Evolutionary conservation across 2,329 filamentous ascomycete species (phyloP).

Genomic region (Ophiostoma triangulosporum): DNA sequence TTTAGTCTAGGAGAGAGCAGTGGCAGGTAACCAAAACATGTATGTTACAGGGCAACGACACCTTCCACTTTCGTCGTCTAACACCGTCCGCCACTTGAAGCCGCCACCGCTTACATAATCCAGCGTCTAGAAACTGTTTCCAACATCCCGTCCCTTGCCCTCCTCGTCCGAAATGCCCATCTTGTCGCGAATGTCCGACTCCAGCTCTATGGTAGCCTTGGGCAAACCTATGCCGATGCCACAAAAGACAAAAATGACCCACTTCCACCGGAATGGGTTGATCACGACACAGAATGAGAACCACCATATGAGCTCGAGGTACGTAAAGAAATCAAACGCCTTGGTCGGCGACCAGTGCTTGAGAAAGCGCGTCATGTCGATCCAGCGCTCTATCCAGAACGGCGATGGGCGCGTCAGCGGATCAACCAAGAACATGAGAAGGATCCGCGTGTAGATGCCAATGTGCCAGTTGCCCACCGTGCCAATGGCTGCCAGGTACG

Average conservation of each 20-base stretch:
- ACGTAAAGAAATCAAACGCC: conserved; percentile 84
- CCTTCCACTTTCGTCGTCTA: neutral
- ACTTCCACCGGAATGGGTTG: conserved; percentile 86
- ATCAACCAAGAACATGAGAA: conserved; percentile 77
- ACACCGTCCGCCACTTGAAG: neutral
- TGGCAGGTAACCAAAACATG: neutral
- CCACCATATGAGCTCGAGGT: conserved; percentile 75
- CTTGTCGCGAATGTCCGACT: conserved; percentile 25
- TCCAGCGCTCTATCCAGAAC: conserved; percentile 73
- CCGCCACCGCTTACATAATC: neutral
- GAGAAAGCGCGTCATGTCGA: conserved; percentile 64
- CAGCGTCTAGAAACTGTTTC: conserved; percentile 1
- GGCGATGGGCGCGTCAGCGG: conserved; percentile 58
- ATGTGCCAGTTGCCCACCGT: conserved; percentile 82
- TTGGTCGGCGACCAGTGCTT: conserved; percentile 57
- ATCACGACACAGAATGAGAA: conserved; percentile 64
- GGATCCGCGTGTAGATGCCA: conserved; percentile 73
- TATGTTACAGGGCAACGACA: neutral
- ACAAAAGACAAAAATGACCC: conserved; percentile 71
- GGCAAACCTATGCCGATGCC: conserved; percentile 58
- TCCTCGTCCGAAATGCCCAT: neutral
- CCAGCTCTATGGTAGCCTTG: conserved; percentile 48
- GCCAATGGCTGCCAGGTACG: conserved; percentile 67
- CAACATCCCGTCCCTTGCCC: conserved; percentile 2
- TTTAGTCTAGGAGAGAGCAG: neutral